Conservation (phyloP, 108 stramenopile genomes). For the Fistulifera solaris region DNA sequence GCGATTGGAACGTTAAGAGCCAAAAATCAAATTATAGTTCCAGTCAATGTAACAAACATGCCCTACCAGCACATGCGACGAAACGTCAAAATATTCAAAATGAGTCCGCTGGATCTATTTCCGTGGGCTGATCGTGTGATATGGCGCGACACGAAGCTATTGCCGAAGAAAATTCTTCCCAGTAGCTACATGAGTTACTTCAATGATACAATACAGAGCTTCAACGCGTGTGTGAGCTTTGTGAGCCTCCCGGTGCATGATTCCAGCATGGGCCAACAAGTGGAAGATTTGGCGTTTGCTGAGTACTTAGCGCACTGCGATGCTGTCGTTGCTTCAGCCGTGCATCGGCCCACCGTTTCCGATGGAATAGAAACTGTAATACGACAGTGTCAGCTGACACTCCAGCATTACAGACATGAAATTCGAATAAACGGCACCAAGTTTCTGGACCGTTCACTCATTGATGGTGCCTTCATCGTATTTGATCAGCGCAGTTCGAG, state of each 20-base stretch:
- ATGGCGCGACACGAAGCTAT: constrained; percentile 16
- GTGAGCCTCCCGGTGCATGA: constrained; percentile 6
- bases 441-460: background rate
- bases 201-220: background rate
- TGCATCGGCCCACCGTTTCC: constrained; percentile 8
- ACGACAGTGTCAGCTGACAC: constrained; percentile 3
- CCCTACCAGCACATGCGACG: constrained; percentile 8
- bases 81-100: constrained; percentile 14
- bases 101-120: constrained; percentile 5
- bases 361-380: constrained; percentile 1
- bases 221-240: constrained; percentile 7
- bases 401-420: background rate
- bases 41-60: background rate
- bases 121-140: constrained; percentile 12
- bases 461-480: constrained; percentile 15
- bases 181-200: background rate
- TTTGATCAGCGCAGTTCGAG: constrained; percentile 2
- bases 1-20: no score
- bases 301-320: constrained; percentile 2
- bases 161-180: no score
- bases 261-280: no score
- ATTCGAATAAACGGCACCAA: no score
- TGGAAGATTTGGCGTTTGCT: no score
- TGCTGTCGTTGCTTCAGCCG: background rate
- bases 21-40: no score